These are phyloP conservation scores for Lactarius deliciosus DNA, from an alignment of 768 basidiomycete genomes.

Conservation along the genomic window DNA sequence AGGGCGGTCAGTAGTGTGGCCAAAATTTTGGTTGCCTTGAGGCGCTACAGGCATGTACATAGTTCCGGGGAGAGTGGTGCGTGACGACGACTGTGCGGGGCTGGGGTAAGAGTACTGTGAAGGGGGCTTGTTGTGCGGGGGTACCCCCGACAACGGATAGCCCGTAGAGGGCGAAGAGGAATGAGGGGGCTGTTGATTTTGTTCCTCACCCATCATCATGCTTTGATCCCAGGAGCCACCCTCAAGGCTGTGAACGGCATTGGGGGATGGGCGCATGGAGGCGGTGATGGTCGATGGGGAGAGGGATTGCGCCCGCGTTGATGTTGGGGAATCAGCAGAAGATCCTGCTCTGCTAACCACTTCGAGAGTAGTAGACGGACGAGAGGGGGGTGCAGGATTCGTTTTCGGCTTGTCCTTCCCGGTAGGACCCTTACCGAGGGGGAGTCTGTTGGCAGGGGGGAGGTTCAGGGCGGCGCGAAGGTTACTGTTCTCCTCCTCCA, in stretches of 20 bases:
- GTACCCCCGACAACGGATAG: constrained; percentile 23
- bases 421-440: constrained; percentile 82
- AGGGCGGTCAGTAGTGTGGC: constrained; percentile 52
- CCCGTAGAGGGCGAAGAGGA: constrained; percentile 41
- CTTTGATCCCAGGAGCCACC: constrained; percentile 55
- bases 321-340: constrained; percentile 41
- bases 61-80: constrained; percentile 43
- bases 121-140: constrained; percentile 13
- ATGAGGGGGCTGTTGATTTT: constrained; percentile 34
- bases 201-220: constrained; percentile 50
- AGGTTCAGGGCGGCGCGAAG: constrained; percentile 71
- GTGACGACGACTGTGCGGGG: constrained; percentile 39
- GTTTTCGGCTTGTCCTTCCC: constrained; percentile 76
- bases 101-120: constrained; percentile 28
- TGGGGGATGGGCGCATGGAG: constrained; percentile 41
- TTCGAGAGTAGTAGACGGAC: constrained; percentile 25
- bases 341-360: constrained; percentile 28
- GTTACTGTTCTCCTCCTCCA: constrained; percentile 80
- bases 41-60: constrained; percentile 37
- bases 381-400: constrained; percentile 14
- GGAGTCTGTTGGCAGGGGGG: constrained; percentile 67
- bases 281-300: constrained; percentile 60
- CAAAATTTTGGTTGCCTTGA: constrained; percentile 40
- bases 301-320: constrained; percentile 55
- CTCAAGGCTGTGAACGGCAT: constrained; percentile 44